phyloP scores from a whole-genome alignment of 441 rosid genomes.

The Manihot esculenta region DNA sequence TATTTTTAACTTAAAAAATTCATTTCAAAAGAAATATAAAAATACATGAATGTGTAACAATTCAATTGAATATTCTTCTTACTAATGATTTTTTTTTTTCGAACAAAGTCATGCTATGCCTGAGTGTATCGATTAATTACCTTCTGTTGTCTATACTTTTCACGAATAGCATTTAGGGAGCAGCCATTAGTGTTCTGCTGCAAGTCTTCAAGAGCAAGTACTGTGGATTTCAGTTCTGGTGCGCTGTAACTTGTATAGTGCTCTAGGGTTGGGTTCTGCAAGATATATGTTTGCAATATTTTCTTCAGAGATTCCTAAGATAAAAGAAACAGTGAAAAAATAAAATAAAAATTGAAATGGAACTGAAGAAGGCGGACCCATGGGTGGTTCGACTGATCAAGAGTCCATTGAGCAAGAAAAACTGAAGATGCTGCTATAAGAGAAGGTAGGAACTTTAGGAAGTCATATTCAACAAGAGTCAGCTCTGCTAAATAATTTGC shows the following conservation, averaged over 20 bases:
- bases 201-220: conserved; percentile 65
- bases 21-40: neutral
- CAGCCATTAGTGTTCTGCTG: conserved; percentile 58
- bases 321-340: neutral
- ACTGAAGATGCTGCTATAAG: conserved; percentile 76
- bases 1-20: too few relatives aligned
- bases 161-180: conserved; percentile 55
- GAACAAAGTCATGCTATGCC: too few relatives aligned
- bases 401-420: conserved; percentile 78
- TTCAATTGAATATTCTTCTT: too few relatives aligned
- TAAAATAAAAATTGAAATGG: neutral
- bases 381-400: conserved; percentile 61
- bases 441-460: conserved; percentile 67
- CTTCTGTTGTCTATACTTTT: conserved; percentile 68
- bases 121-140: conserved; percentile 27
- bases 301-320: conserved; percentile 19
- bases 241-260: conserved; percentile 73
- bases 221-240: conserved; percentile 52
- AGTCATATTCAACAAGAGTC: conserved; percentile 56
- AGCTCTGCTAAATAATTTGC: conserved; percentile 76
- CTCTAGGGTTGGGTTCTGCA: conserved; percentile 74
- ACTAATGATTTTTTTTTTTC: too few relatives aligned
- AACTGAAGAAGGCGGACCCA: conserved; percentile 55
- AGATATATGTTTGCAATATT: conserved; percentile 12
- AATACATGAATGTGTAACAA: neutral